These are phyloP conservation scores for Mycena albidolilacea DNA, from an alignment of 768 basidiomycete species.

Conservation along the genomic window DNA sequence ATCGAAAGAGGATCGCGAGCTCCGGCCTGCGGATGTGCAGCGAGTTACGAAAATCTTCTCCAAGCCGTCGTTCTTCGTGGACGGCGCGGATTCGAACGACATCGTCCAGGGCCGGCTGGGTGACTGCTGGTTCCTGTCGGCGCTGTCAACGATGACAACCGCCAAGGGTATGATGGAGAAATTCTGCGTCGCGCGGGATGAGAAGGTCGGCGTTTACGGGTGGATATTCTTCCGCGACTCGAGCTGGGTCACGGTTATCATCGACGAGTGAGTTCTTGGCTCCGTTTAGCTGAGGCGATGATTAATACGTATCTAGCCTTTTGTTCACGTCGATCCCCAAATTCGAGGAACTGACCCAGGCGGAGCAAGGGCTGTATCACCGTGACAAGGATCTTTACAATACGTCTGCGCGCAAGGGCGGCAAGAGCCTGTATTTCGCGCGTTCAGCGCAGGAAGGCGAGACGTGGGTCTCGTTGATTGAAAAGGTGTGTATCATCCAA, in stretches of 20 bases:
- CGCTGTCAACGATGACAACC: slow-evolving; percentile 65
- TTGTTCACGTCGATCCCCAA: slow-evolving; percentile 65
- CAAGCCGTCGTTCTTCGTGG: slow-evolving; percentile 65
- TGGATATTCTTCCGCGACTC: slow-evolving; percentile 71
- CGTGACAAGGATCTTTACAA: slow-evolving; percentile 65
- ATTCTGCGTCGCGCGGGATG: slow-evolving; percentile 64
- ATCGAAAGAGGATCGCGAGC: slow-evolving; percentile 41
- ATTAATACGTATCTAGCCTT: slow-evolving; percentile 49
- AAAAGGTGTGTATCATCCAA: slow-evolving; percentile 51
- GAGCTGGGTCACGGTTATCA: slow-evolving; percentile 67
- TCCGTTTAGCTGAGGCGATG: not conserved
- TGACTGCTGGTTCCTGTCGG: slow-evolving; percentile 72
- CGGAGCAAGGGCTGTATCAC: slow-evolving; percentile 64
- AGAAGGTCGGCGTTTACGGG: slow-evolving; percentile 69
- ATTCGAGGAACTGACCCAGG: slow-evolving; percentile 60
- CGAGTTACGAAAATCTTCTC: slow-evolving; percentile 67
- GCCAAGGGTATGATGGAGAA: slow-evolving; percentile 65
- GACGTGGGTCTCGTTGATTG: slow-evolving; percentile 73
- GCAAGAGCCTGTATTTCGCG: slow-evolving; percentile 66
- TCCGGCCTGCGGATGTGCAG: slow-evolving; percentile 57
- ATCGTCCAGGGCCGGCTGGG: slow-evolving; percentile 67
- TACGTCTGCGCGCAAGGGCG: slow-evolving; percentile 61
- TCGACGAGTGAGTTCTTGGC: slow-evolving; percentile 65
- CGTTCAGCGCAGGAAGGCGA: slow-evolving; percentile 61
- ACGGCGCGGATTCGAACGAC: slow-evolving; percentile 62